Percentiles rank a stretch among this genome's conserved stretches.
These are phyloP conservation scores for Fremontodendron californicum DNA, from an alignment of 345 rosid genomes.

Conservation along the genomic window DNA sequence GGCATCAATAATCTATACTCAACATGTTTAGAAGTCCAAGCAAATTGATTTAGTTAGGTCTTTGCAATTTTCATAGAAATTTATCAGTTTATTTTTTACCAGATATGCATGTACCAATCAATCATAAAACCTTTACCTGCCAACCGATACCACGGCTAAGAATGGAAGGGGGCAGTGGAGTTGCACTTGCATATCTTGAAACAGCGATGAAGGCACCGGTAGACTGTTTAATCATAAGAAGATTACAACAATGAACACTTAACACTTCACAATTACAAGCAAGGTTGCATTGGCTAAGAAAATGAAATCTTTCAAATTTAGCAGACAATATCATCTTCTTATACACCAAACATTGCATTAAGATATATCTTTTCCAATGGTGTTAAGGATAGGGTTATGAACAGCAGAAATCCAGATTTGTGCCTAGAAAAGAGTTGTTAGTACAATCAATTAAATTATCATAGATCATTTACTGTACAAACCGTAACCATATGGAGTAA, in stretches of 20 bases:
- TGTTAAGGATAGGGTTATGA: background rate
- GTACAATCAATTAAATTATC: background rate
- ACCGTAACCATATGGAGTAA: background rate
- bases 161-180: conserved; percentile 89
- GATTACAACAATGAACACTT: conserved; percentile 8
- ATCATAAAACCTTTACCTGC: conserved; percentile 58
- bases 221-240: conserved; percentile 47
- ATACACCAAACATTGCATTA: background rate
- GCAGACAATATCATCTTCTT: background rate
- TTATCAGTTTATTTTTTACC: background rate
- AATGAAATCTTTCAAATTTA: background rate
- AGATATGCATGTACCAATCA: background rate
- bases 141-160: conserved; percentile 97
- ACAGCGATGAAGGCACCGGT: conserved; percentile 85
- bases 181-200: conserved; percentile 86
- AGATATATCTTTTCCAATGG: background rate
- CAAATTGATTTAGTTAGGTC: background rate
- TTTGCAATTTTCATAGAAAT: background rate
- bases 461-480: background rate
- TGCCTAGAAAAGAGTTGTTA: background rate
- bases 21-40: background rate
- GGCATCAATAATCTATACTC: background rate
- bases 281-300: background rate
- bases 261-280: background rate
- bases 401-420: background rate